A percentile compares a stretch with the other conserved stretches of the same genome.
phyloP scores from a whole-genome alignment of 352 stramenopile genomes.

The Phytophthora nicotianae region DNA sequence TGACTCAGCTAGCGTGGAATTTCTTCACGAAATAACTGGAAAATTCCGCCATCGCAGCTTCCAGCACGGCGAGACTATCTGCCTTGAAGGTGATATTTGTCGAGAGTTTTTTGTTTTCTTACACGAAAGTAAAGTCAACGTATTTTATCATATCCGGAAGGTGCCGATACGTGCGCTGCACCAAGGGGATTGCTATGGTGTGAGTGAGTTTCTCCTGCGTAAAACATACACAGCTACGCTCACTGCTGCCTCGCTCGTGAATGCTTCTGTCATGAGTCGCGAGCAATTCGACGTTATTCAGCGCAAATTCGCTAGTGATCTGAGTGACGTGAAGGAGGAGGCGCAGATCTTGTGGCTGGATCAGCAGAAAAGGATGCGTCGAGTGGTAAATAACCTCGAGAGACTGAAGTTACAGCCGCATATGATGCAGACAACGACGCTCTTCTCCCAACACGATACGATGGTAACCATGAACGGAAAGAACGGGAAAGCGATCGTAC shows the following conservation, averaged over 20 bases:
- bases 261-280: conserved; percentile 71
- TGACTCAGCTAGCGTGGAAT: conserved; percentile 58
- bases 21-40: conserved; percentile 76
- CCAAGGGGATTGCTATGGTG: conserved; percentile 72
- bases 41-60: conserved; percentile 79
- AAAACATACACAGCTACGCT: conserved; percentile 54
- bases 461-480: conserved; percentile 1
- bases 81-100: conserved; percentile 70
- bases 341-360: conserved; percentile 46
- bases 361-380: conserved; percentile 37
- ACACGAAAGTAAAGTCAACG: conserved; percentile 60
- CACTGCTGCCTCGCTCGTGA: conserved; percentile 49
- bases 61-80: conserved; percentile 76
- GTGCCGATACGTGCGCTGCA: conserved; percentile 62
- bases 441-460: conserved; percentile 62
- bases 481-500: conserved; percentile 3
- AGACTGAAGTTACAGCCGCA: conserved; percentile 62
- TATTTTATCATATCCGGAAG: conserved; percentile 52
- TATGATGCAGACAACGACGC: conserved; percentile 48
- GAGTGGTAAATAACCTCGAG: conserved; percentile 55
- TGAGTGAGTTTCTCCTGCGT: conserved; percentile 69
- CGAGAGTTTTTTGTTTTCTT: conserved; percentile 72
- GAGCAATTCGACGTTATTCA: conserved; percentile 74
- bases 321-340: conserved; percentile 54
- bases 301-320: conserved; percentile 65